Conservation (phyloP, 2,329 filamentous ascomycete genomes). For the Fusarium armeniacum region DNA sequence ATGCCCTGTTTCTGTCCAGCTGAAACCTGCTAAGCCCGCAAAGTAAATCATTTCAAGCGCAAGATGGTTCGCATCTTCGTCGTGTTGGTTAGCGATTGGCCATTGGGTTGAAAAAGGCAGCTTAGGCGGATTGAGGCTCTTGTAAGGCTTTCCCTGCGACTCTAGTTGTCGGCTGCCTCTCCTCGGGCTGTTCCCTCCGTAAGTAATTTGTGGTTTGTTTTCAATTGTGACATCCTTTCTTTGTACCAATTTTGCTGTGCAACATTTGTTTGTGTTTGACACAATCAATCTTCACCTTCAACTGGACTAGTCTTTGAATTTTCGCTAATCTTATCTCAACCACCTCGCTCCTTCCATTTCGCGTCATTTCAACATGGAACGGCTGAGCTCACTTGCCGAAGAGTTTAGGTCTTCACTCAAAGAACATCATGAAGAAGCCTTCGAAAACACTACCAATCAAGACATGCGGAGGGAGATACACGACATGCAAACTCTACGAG, state of each 20-base stretch:
- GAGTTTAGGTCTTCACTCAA: neutral
- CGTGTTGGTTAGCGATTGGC: neutral
- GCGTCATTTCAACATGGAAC: neutral
- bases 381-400: neutral
- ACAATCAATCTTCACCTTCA: neutral
- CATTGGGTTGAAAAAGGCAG: neutral
- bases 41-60: neutral
- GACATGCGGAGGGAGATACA: constrained; percentile 1
- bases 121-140: constrained; percentile 9
- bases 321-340: neutral
- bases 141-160: neutral
- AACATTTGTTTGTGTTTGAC: neutral
- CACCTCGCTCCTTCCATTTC: neutral
- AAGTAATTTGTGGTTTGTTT: neutral
- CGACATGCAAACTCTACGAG: neutral
- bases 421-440: constrained; percentile 2
- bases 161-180: neutral
- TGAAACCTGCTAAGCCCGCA: neutral
- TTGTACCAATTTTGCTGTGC: neutral
- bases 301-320: neutral
- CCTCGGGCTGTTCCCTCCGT: neutral
- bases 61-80: neutral
- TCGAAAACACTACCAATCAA: neutral
- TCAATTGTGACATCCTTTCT: neutral
- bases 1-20: too few relatives aligned